phyloP scores from a whole-genome alignment of 1,139 yeast genomes.

The Insectozyma bohioensis region DNA sequence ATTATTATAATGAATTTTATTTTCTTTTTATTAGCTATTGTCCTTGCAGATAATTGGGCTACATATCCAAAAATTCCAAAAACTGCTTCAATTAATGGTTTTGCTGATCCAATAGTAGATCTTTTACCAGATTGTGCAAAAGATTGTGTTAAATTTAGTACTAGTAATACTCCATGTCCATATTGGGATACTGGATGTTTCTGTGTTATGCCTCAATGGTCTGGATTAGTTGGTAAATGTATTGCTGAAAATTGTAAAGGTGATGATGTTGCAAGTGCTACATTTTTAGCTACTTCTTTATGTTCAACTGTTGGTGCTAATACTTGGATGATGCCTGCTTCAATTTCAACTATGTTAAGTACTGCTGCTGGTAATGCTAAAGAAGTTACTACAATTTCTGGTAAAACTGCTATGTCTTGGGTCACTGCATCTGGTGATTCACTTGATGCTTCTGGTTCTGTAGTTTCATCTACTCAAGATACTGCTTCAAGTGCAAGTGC shows the following conservation, averaged over 20 bases:
- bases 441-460: conserved; percentile 14
- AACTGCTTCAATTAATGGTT: conserved; percentile 52
- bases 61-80: conserved; percentile 50
- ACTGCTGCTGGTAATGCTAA: conserved; percentile 23
- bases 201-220: conserved; percentile 52
- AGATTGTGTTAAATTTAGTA: conserved; percentile 36
- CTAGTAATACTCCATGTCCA: conserved; percentile 46
- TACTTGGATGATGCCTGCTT: conserved; percentile 47
- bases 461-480: conserved; percentile 1
- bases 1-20: conserved; percentile 6
- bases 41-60: conserved; percentile 18
- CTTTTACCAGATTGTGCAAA: conserved; percentile 45
- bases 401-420: conserved; percentile 14
- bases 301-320: conserved; percentile 47
- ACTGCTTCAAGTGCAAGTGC: conserved; percentile 2
- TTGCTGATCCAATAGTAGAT: conserved; percentile 48
- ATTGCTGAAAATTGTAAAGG: conserved; percentile 43
- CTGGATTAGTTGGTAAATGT: conserved; percentile 46
- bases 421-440: conserved; percentile 16
- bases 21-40: conserved; percentile 7
- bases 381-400: conserved; percentile 16
- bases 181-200: conserved; percentile 57
- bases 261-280: conserved; percentile 36
- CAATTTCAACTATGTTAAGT: conserved; percentile 32
- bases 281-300: conserved; percentile 40